Percentiles rank a stretch among this genome's conserved stretches.
These are phyloP conservation scores for Hymenoscyphus fructigenus DNA, from an alignment of 2,329 filamentous ascomycete genomes.

Conservation along the genomic window DNA sequence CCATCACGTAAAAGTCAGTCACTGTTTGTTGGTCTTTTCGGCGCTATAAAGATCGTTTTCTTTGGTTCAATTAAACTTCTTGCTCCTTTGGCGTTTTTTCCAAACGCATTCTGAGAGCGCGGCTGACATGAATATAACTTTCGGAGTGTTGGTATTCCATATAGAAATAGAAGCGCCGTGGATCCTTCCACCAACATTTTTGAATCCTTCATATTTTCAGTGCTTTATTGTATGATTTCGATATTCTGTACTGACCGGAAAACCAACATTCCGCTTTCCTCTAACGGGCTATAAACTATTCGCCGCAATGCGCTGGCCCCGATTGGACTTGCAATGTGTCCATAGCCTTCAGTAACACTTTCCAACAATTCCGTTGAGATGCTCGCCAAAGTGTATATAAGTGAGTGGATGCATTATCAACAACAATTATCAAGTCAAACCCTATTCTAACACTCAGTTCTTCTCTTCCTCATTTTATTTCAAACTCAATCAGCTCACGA, in stretches of 20 bases:
- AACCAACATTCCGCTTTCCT: no score
- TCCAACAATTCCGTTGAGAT: neutral
- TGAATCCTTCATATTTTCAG: neutral
- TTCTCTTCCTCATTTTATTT: neutral
- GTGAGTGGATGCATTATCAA: neutral
- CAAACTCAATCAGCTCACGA: neutral
- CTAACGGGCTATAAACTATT: no score
- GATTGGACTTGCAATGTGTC: neutral
- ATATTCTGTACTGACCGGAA: neutral
- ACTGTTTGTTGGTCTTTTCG: no score
- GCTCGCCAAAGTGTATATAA: neutral
- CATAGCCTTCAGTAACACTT: neutral
- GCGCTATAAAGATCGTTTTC: neutral
- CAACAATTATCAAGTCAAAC: neutral
- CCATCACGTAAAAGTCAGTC: no score
- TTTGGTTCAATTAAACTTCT: neutral
- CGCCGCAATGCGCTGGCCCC: neutral
- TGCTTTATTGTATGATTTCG: neutral
- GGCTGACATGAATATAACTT: neutral
- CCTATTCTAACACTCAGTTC: neutral
- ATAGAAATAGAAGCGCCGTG: neutral
- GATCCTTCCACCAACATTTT: neutral
- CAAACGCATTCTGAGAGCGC: neutral
- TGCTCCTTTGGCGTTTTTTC: neutral
- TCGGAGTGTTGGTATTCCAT: neutral